phyloP scores from a whole-genome alignment of 2,329 filamentous ascomycete genomes.

The Ophioceras dolichostomum region DNA sequence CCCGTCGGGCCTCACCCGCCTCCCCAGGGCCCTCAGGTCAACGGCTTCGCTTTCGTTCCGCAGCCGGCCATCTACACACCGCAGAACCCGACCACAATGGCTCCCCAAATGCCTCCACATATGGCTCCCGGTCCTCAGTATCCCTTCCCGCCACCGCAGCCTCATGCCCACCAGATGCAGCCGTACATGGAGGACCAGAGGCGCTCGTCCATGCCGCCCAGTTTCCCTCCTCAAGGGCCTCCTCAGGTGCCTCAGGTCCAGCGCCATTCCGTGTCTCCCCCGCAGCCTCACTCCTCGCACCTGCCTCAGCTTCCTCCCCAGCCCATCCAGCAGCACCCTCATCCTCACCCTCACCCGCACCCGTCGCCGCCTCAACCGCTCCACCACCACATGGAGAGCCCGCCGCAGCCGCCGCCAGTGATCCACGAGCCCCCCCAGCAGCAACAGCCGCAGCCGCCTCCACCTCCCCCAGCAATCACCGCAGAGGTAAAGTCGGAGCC shows the following conservation, averaged over 20 bases:
- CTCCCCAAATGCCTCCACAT: slow-evolving; percentile 22
- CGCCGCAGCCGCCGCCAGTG: slow-evolving; percentile 33
- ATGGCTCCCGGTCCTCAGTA: slow-evolving; percentile 24
- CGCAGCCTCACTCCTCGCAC: slow-evolving; percentile 42
- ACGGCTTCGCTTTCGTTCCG: slow-evolving; percentile 73
- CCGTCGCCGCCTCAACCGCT: slow-evolving; percentile 21
- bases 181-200: slow-evolving; percentile 65
- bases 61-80: slow-evolving; percentile 79
- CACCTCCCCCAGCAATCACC: slow-evolving; percentile 29
- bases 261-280: slow-evolving; percentile 46
- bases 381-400: slow-evolving; percentile 23
- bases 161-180: slow-evolving; percentile 36
- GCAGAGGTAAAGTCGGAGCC: slow-evolving; percentile 37
- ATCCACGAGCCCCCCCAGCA: slow-evolving; percentile 6
- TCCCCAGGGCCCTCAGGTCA: slow-evolving; percentile 24
- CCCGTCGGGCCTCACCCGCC: slow-evolving; percentile 37
- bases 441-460: slow-evolving; percentile 11
- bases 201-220: slow-evolving; percentile 58
- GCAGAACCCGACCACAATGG: slow-evolving; percentile 32
- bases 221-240: slow-evolving; percentile 47
- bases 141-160: slow-evolving; percentile 20
- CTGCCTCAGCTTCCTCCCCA: slow-evolving; percentile 32
- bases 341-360: slow-evolving; percentile 33
- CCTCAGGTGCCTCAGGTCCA: slow-evolving; percentile 31
- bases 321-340: slow-evolving; percentile 38